Evolutionary conservation across 148 eudicot species (phyloP), one percentile per base, ranked within the genome.

Genomic region (Salicornia ramosissima): DNA sequence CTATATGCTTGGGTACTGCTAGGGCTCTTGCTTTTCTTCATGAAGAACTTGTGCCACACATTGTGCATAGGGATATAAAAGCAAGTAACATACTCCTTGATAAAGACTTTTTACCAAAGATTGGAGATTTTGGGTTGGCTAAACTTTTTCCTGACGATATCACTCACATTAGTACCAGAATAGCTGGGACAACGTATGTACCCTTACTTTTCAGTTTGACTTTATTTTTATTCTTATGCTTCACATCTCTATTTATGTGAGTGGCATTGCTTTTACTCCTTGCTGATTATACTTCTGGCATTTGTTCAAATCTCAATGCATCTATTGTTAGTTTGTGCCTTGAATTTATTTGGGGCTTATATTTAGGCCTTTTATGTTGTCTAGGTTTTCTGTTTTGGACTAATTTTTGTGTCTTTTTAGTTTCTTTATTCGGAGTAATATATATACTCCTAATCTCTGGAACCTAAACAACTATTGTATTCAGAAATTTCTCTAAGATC

Each of bases 81-180:
- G 94, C 98, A 62, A 93, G 98, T 74, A 93, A 93, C 72, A 80
- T 90, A 75, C 92, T 93, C 61, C 95, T 90, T 54, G 96, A 84
- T 71, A 59, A 66, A 76, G 83, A 90, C 55, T 88, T 78, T 34
- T 30, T 24, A 47, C 93, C 99, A 8, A 94, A 94, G 77, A 88
- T 91, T 70, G 99, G 99, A 70, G 99, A 94, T 70, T 94, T 94
- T 75, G 99, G 99, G 67, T 79, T 94, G 87, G 99, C 99, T 51
- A 94, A 88, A 72, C 96, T 94, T 49, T 94, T 94, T 67, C 99
- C 97, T 1, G 99, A 94, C 33, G 77, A 82, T 67, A 80, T 94
- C 28, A 94, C 98, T 70, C 98, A 94, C 82, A 94, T 90, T 54
- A 94, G 88, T 84, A 94, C 98, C 21, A 81, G 70, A 80, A 72